Evolutionary conservation across 202 grass and related monocot genomes (phyloP).

Genomic region (Tripidium arundinaceum): DNA sequence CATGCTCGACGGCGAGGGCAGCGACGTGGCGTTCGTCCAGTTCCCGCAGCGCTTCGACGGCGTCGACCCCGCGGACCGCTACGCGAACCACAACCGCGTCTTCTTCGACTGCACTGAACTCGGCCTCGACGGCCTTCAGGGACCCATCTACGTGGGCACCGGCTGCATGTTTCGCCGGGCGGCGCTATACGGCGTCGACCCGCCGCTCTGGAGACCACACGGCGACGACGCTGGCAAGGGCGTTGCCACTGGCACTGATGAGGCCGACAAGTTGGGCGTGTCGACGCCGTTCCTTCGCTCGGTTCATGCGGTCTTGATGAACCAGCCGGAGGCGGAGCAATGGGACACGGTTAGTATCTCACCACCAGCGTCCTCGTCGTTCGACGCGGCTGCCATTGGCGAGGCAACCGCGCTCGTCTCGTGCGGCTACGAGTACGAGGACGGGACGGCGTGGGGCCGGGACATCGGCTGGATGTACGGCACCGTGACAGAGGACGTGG

Average conservation of each 20-base stretch:
- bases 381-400: slow-evolving; percentile 10
- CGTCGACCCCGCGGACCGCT: slow-evolving; percentile 76
- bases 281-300: slow-evolving; percentile 42
- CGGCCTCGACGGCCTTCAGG: slow-evolving; percentile 70
- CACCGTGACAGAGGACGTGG: too few species aligned
- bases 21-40: slow-evolving; percentile 61
- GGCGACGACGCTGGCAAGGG: not conserved
- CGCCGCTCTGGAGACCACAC: not conserved
- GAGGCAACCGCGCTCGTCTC: slow-evolving; percentile 43
- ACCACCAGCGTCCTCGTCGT: too few species aligned
- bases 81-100: slow-evolving; percentile 80
- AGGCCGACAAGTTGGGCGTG: slow-evolving; percentile 37
- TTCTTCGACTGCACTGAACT: slow-evolving; percentile 87
- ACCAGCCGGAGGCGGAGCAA: not conserved
- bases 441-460: too few species aligned
- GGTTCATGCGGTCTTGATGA: slow-evolving; percentile 28
- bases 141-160: slow-evolving; percentile 69
- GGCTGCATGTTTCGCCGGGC: slow-evolving; percentile 67
- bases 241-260: slow-evolving; percentile 12
- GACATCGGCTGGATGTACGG: too few species aligned
- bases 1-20: slow-evolving; percentile 1
- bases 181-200: slow-evolving; percentile 51
- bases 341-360: not conserved
- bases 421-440: slow-evolving; percentile 36
- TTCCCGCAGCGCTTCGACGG: slow-evolving; percentile 86